Base-by-base conservation (phyloP, 768 basidiomycete genomes). In the Rhodotorula kratochvilovae region DNA sequence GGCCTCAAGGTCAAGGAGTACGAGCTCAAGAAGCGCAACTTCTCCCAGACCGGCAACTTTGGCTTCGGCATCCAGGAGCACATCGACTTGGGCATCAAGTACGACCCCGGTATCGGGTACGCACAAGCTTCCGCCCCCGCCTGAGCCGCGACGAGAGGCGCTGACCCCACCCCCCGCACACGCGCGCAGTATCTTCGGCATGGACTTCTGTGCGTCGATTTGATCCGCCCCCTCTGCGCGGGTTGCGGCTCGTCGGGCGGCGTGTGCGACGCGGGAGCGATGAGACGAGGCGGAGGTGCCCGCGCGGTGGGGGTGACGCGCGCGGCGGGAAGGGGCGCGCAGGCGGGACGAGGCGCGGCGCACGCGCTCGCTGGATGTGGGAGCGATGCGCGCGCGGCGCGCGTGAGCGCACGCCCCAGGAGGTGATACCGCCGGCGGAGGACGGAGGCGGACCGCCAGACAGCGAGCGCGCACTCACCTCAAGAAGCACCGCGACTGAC, bases 1-100 rank as follows among this genome's bases (percentile, higher is more conserved):
- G 95, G 93, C 57, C 86, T 99, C 82, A 99, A 98, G 83, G 96
- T 98, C 80, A 99, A 99, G 87, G 96, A 99, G 84, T 98, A 99
- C 86, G 96, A 99, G 84, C 84, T 99, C 82, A 87, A 88, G 80
- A 90, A 92, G 83, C 87, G 86, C 82, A 98, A 98, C 88, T 98
- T 96, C 84, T 95, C 92, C 76, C 92, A 92, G 83, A 96, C 92
- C 70, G 95, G 95, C 70, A 97, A 98, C 89, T 99, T 99, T 81
- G 95, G 95, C 77, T 99, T 98, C 83, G 95, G 94, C 81, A 70
- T 78, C 58, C 60, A 66, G 51, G 92, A 96, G 85, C 95, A 99
- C 84, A 99, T 99, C 83, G 95, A 99, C 83, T 85, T 99, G 76
- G 95, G 95, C 80, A 95, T 95, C 79, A 88, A 95, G 80, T 99